phyloP scores from a whole-genome alignment of 2,329 filamentous ascomycete genomes.

The Monilinia fructigena region DNA sequence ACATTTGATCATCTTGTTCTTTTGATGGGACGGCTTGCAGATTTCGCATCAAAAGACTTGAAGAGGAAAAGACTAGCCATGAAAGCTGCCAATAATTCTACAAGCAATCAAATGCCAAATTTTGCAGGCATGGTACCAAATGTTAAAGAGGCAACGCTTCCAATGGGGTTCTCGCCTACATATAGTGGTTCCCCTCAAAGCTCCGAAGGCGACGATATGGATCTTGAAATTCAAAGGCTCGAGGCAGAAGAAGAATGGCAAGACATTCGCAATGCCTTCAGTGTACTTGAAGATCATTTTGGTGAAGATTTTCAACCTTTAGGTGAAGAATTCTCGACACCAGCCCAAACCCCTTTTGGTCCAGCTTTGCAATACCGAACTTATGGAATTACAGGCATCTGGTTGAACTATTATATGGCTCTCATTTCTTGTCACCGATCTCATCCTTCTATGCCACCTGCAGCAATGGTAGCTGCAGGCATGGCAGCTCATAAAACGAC shows the following conservation, averaged over 20 bases:
- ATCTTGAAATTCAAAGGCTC: conserved; percentile 32
- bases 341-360: conserved; percentile 75
- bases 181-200: conserved; percentile 31
- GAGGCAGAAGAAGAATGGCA: conserved; percentile 65
- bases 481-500: conserved; percentile 72
- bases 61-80: conserved; percentile 71
- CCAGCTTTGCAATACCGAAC: conserved; percentile 77
- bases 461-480: conserved; percentile 78
- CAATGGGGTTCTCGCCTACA: conserved; percentile 37
- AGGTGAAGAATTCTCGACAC: conserved; percentile 60
- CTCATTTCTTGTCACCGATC: conserved; percentile 78
- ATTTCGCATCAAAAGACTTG: conserved; percentile 76
- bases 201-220: conserved; percentile 30
- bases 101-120: conserved; percentile 32
- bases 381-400: conserved; percentile 82
- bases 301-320: conserved; percentile 76
- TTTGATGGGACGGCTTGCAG: conserved; percentile 73
- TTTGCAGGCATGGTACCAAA: conserved; percentile 40
- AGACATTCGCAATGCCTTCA: conserved; percentile 68
- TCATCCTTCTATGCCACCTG: conserved; percentile 87
- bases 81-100: conserved; percentile 49
- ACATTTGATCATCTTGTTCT: conserved; percentile 86
- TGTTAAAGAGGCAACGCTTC: conserved; percentile 33
- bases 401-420: conserved; percentile 84
- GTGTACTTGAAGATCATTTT: conserved; percentile 62